Base-by-base conservation (phyloP, 2,329 filamentous ascomycete genomes). In the Ilyonectria mors-panacis region DNA sequence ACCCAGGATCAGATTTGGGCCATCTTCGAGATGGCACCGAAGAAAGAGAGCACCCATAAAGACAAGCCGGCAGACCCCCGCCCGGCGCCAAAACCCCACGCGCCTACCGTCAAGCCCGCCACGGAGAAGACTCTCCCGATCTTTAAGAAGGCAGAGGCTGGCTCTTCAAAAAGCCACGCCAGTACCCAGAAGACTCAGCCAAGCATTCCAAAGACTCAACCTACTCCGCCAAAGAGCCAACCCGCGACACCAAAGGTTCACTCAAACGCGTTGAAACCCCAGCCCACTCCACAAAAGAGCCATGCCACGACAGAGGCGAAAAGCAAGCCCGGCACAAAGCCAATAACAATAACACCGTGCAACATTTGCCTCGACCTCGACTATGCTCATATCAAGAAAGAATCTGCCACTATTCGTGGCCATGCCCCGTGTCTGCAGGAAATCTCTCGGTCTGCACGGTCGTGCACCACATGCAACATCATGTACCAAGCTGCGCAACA, bases 401-500 rank as follows among this genome's bases (percentile, higher is more conserved):
- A 37, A 37, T 62, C 58, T 6, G 33, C 35, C 2, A 15, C 35
- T 1, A 21, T 51, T 28, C 13, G 19, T 19, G 59, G 53, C 44
- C 21, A 45, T 21, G 45, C 63, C 8, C 58, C 61, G 2, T 42
- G 62, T 13, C 62, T 68, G 3, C 35, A 35, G 15, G 47, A 65
- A 21, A 42, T 68, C 19, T 54, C 47, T 6, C 51, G 39, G 2
- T 65, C 65, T 4, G 57, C 65, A 26, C 1, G 39, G 30, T 28
- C 12, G 2, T 68, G 65, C 51, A 13, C 23, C 6, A 51, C 51
- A 4, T 69, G 66, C 26, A 48, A 45, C 48, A 54, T 69, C 21
- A 44, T 69, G 33, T 44, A 39, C 21, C 54, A 42, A 33, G 66
- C 66, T 9, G 44, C 47, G n/a, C 48, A 47, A 7, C 63, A 66